Conservation (phyloP, 805 yeast genomes). For the Wickerhamomyces bisporus region DNA sequence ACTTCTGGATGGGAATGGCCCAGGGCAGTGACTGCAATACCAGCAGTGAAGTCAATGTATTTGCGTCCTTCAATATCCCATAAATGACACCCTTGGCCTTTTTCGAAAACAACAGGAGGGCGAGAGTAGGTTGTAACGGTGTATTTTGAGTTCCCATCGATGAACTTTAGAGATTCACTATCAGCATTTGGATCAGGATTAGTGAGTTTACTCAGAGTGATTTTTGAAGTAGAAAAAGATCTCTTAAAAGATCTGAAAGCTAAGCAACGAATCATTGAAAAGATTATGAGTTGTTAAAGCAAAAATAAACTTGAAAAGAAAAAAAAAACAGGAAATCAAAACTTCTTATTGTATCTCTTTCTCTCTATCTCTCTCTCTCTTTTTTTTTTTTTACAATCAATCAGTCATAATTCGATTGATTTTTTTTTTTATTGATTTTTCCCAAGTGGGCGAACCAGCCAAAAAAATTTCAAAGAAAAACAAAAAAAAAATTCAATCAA, state of each 20-base stretch:
- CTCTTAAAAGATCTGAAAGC: slow-evolving; percentile 3
- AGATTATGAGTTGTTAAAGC: not conserved
- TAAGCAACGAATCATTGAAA: slow-evolving; percentile 3
- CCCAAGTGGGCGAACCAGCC: too few species aligned
- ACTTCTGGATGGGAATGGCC: slow-evolving; percentile 83
- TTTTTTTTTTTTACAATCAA: too few species aligned
- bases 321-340: not conserved
- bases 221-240: slow-evolving; percentile 7
- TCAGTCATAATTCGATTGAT: slow-evolving; percentile 1
- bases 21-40: slow-evolving; percentile 93
- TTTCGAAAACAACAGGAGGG: slow-evolving; percentile 70
- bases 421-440: slow-evolving; percentile 1
- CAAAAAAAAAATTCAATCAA: not conserved
- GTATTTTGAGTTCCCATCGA: slow-evolving; percentile 33
- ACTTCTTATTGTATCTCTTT: too few species aligned
- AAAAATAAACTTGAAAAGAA: not conserved
- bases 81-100: slow-evolving; percentile 75
- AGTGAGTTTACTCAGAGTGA: slow-evolving; percentile 2
- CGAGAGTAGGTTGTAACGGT: slow-evolving; percentile 77
- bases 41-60: slow-evolving; percentile 89
- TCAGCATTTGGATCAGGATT: slow-evolving; percentile 11
- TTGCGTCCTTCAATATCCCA: slow-evolving; percentile 76
- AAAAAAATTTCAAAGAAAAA: not conserved
- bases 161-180: slow-evolving; percentile 31
- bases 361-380: too few species aligned